Percentiles rank a stretch among this genome's conserved stretches.
These are phyloP conservation scores for Eustoma russellianum DNA, from an alignment of 257 asterid genomes.

Conservation along the genomic window DNA sequence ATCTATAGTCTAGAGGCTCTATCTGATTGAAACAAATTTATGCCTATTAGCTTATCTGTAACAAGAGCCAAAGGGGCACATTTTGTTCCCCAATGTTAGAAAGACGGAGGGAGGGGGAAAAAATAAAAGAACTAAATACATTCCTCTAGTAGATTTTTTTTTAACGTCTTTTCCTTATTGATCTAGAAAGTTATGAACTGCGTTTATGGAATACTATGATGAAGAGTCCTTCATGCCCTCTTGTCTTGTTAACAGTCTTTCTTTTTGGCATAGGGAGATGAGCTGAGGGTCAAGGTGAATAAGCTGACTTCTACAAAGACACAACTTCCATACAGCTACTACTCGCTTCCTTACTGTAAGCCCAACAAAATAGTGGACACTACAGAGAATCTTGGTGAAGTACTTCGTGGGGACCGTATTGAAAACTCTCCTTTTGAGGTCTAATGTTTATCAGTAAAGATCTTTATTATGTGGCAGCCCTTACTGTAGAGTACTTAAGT, in stretches of 20 bases:
- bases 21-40: too few species aligned
- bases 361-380: constrained; percentile 31
- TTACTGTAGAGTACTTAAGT: neutral
- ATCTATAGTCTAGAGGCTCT: too few species aligned
- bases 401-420: constrained; percentile 45
- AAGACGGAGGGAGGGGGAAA: too few species aligned
- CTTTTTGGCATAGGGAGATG: constrained; percentile 26
- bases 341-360: constrained; percentile 32
- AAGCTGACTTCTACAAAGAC: constrained; percentile 38
- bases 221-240: too few species aligned
- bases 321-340: constrained; percentile 30
- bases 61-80: too few species aligned
- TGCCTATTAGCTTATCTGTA: too few species aligned
- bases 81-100: too few species aligned
- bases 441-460: constrained; percentile 1
- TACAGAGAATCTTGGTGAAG: constrained; percentile 39
- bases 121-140: too few species aligned
- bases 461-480: neutral
- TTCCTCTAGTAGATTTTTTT: too few species aligned
- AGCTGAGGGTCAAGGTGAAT: constrained; percentile 40
- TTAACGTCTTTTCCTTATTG: too few species aligned
- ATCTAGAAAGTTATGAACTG: too few species aligned
- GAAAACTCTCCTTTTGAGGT: constrained; percentile 35
- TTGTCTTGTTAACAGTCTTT: neutral
- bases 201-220: too few species aligned